Base-by-base conservation (phyloP, 768 basidiomycete genomes). In the Rubroboletus satanas region DNA sequence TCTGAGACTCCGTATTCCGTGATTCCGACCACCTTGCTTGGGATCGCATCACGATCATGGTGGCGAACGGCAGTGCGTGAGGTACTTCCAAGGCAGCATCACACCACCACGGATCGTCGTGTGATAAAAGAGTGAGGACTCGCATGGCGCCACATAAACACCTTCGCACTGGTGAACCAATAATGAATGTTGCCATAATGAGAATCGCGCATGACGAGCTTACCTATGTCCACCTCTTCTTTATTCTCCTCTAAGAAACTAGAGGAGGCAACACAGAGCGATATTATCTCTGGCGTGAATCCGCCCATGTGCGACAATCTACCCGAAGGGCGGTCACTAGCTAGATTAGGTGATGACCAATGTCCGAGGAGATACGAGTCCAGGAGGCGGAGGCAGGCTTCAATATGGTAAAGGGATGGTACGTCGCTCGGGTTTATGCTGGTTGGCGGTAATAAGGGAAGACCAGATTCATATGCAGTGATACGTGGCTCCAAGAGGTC, bases 111-210 rank as follows among this genome's bases (percentile, higher is more conserved):
- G 71, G 66, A 60, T 84, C 79, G 23, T 78, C 77, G 61, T 90
- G 87, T 0, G 87, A 88, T 8, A 90, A 71, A 47, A 82, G 86
- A 52, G 91, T 83, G 36, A 90, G 79, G 12, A 88, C 80, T 1
- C 88, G 83, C 5, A 91, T 74, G 2, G 77, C 71, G 1, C 79
- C 74, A 44, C 86, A 82, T 35, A 84, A 65, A 55, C 84, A 87
- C 59, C 71, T 74, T 48, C 70, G 71, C 5, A 75, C 78, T 75
- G 46, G 39, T 36, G 35, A 39, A 50, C 12, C 9, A 38, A 29
- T 26, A 7, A 14, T 50, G n/a, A 52, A 42, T 8, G 7, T 31
- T 18, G 4, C 12, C 10, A 35, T 29, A 3, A 9, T 14, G 26
- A 42, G 26, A 31, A 6, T 15, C n/a, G 31, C 10, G 0, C 7